Conservation (phyloP, 352 stramenopile species). For the Sclerospora graminicola region DNA sequence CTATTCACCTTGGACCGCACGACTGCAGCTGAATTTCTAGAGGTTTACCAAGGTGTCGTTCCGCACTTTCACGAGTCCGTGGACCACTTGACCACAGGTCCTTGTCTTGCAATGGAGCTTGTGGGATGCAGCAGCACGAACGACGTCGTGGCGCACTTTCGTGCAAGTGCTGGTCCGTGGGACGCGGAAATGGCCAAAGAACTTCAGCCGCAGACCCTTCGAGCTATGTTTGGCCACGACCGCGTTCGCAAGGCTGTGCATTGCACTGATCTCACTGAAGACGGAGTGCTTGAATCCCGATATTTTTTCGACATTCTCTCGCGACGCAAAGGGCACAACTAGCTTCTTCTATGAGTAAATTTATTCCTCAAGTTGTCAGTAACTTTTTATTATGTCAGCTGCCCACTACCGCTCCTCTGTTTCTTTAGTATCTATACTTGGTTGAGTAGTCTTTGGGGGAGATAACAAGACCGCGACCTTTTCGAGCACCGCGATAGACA, state of each 20-base stretch:
- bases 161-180: constrained; percentile 81
- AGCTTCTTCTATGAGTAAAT: too few relatives aligned
- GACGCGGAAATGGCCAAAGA: constrained; percentile 91
- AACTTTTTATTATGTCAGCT: too few relatives aligned
- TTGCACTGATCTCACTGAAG: constrained; percentile 88
- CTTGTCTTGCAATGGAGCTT: constrained; percentile 88
- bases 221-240: constrained; percentile 84
- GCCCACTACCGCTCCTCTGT: too few relatives aligned
- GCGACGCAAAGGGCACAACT: constrained; percentile 32
- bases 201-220: constrained; percentile 82
- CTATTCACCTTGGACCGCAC: constrained; percentile 83
- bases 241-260: constrained; percentile 87
- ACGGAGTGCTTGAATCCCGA: constrained; percentile 84
- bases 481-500: constrained; percentile 95
- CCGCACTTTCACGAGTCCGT: constrained; percentile 86
- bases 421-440: constrained; percentile 94
- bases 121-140: constrained; percentile 38
- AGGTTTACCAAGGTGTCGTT: constrained; percentile 88
- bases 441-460: constrained; percentile 99
- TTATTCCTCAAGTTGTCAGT: too few relatives aligned
- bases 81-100: constrained; percentile 82
- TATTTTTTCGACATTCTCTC: constrained; percentile 93
- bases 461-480: constrained; percentile 96
- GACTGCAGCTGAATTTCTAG: constrained; percentile 86
- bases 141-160: constrained; percentile 61